Percentiles rank a stretch among this genome's conserved stretches.
These are phyloP conservation scores for Fusarium drepaniforme DNA, from an alignment of 2,329 filamentous ascomycete genomes.

Conservation along the genomic window DNA sequence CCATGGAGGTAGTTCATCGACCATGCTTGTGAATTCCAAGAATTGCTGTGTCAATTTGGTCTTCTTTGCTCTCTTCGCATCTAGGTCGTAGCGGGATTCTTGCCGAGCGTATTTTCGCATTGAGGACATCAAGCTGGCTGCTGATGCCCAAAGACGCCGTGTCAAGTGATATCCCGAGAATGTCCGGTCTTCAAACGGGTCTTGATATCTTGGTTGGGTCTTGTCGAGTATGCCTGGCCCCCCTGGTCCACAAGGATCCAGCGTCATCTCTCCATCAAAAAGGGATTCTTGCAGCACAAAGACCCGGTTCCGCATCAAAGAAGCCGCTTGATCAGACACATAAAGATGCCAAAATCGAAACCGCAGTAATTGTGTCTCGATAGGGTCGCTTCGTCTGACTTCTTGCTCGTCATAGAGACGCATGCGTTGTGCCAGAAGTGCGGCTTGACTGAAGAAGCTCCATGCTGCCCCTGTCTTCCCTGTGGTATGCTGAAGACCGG, in stretches of 20 bases:
- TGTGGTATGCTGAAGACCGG: not conserved
- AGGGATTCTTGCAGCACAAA: not conserved
- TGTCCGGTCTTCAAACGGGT: not conserved
- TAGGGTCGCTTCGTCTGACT: not conserved
- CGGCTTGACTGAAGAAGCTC: not conserved
- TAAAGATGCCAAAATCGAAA: not conserved
- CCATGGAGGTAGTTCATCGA: not conserved
- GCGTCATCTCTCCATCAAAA: not conserved
- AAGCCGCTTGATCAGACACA: not conserved
- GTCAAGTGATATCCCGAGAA: not conserved
- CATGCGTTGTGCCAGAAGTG: not conserved
- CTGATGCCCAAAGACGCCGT: not conserved
- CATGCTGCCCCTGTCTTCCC: not conserved
- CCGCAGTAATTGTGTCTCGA: not conserved
- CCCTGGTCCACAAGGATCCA: not conserved
- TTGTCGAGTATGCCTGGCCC: not conserved
- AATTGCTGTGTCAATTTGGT: not conserved
- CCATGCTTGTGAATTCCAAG: not conserved
- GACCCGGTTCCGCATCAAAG: not conserved
- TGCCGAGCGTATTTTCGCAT: not conserved
- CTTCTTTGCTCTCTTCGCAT: not conserved
- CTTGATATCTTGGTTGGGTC: not conserved
- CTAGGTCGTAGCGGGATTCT: not conserved
- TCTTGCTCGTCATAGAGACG: not conserved
- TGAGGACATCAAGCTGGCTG: not conserved